phyloP scores from a whole-genome alignment of 164 flowering plant genomes.

The Stephania cephalantha region DNA sequence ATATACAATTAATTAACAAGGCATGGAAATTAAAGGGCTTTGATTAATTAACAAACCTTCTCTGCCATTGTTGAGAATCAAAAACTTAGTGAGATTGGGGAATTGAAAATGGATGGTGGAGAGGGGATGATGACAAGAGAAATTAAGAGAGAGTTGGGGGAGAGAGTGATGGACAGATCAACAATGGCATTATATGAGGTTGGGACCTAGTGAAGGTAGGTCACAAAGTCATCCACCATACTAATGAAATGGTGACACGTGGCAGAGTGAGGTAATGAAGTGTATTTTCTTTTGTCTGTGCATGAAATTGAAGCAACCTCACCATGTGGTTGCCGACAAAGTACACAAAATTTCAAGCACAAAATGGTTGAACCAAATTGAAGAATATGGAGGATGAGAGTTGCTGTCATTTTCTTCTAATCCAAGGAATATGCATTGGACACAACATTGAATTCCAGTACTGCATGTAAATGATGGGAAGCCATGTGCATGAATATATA shows the following conservation, averaged over 20 bases:
- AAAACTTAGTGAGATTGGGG: background rate
- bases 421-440: too few species aligned
- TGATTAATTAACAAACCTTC: background rate
- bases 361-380: background rate
- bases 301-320: background rate
- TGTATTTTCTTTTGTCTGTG: background rate
- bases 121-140: background rate
- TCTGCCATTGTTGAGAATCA: background rate
- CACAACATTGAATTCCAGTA: too few species aligned
- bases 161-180: background rate
- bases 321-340: background rate
- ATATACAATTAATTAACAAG: background rate
- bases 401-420: too few species aligned
- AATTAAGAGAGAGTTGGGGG: background rate
- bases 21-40: background rate
- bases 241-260: background rate
- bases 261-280: background rate
- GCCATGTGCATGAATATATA: too few species aligned
- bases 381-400: too few species aligned
- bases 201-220: background rate
- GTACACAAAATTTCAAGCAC: background rate
- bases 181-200: background rate
- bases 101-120: background rate
- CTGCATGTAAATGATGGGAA: too few species aligned
- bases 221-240: background rate